Evolutionary conservation across 306 rosid species (phyloP).

Genomic region (Corylus avellana): DNA sequence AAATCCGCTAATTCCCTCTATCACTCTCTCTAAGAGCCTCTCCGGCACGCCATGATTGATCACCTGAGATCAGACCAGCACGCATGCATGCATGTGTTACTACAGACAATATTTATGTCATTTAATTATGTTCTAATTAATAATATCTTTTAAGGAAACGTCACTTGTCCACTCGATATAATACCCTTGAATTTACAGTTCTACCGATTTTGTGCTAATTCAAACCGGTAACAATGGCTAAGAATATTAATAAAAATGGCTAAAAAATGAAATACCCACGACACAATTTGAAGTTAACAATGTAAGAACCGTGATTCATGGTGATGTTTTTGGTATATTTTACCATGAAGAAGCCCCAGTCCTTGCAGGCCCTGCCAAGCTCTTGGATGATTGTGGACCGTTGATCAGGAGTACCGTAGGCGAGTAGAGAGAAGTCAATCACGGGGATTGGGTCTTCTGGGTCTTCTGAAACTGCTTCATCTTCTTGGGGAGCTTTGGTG

Average conservation of each 20-base stretch:
- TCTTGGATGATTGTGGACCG: constrained; percentile 27
- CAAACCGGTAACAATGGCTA: too few relatives aligned
- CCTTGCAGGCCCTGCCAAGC: constrained; percentile 42
- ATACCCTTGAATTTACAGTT: too few relatives aligned
- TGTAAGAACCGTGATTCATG: too few relatives aligned
- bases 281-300: too few relatives aligned
- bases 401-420: constrained; percentile 35
- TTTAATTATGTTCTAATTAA: too few relatives aligned
- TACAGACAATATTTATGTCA: too few relatives aligned
- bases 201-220: too few relatives aligned
- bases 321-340: not conserved
- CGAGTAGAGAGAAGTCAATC: constrained; percentile 47
- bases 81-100: too few relatives aligned
- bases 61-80: constrained; percentile 29
- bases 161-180: too few relatives aligned
- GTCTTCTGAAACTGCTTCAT: constrained; percentile 31
- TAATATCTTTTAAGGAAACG: too few relatives aligned
- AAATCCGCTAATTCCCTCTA: constrained; percentile 38
- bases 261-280: too few relatives aligned
- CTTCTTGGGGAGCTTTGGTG: constrained; percentile 14
- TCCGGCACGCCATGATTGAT: constrained; percentile 55
- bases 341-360: constrained; percentile 62
- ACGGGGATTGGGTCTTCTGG: constrained; percentile 44
- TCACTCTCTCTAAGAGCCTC: constrained; percentile 36
- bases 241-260: too few relatives aligned